phyloP scores from a whole-genome alignment of 805 yeast species.

The Candida succiphila region DNA sequence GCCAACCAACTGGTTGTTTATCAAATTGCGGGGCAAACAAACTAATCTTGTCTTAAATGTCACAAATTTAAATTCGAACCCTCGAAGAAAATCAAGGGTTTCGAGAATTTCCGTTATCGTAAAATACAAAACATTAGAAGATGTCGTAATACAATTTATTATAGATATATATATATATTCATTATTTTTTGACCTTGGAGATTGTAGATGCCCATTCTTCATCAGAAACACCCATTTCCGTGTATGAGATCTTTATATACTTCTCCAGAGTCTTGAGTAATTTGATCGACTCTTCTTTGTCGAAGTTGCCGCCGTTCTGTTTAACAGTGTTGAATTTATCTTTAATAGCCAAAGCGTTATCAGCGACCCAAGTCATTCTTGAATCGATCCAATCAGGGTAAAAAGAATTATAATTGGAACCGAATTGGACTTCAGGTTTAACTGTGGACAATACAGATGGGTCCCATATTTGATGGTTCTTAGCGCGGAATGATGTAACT shows the following conservation, averaged over 20 bases:
- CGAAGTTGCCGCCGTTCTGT: slow-evolving; percentile 21
- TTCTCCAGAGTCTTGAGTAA: slow-evolving; percentile 20
- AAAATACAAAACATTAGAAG: too few relatives aligned
- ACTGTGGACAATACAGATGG: slow-evolving; percentile 30
- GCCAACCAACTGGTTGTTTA: too few relatives aligned
- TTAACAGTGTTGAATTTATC: slow-evolving; percentile 12
- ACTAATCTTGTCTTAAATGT: too few relatives aligned
- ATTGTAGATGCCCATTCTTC: slow-evolving; percentile 14
- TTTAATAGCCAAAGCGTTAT: slow-evolving; percentile 20
- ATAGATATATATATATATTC: too few relatives aligned
- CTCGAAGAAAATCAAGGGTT: too few relatives aligned
- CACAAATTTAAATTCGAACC: too few relatives aligned
- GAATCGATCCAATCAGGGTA: slow-evolving; percentile 30
- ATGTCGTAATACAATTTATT: too few relatives aligned
- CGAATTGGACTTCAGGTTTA: slow-evolving; percentile 27
- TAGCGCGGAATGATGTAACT: slow-evolving; percentile 32
- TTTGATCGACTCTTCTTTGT: slow-evolving; percentile 25
- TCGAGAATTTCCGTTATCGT: too few relatives aligned
- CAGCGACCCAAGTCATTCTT: slow-evolving; percentile 23
- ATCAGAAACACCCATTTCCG: slow-evolving; percentile 23
- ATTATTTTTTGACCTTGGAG: too few relatives aligned
- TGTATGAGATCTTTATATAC: slow-evolving; percentile 20
- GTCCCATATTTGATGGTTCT: slow-evolving; percentile 25
- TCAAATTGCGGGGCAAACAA: too few relatives aligned
- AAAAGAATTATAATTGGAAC: slow-evolving; percentile 26